phyloP scores from a whole-genome alignment of 2,329 filamentous ascomycete species.

The Paecilomyces sp. region DNA sequence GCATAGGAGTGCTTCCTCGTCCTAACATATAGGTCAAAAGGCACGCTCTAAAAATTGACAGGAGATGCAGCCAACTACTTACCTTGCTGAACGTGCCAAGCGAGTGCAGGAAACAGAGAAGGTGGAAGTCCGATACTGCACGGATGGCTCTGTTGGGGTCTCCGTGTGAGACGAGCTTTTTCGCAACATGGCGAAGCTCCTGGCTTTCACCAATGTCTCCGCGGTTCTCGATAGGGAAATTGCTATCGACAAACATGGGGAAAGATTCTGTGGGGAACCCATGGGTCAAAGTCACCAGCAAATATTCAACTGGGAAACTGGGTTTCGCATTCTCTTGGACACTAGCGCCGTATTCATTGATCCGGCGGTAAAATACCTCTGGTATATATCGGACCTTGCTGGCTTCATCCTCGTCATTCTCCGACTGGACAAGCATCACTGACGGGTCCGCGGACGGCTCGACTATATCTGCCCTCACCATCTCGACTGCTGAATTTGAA shows the following conservation, averaged over 20 bases:
- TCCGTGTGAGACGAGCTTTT: conserved; percentile 61
- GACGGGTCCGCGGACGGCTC: conserved; percentile 90
- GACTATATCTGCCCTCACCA: conserved; percentile 90
- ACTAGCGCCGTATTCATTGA: conserved; percentile 94
- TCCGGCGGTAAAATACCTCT: conserved; percentile 90
- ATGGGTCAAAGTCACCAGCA: conserved; percentile 91
- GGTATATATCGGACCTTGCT: conserved; percentile 82
- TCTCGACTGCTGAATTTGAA: conserved; percentile 91
- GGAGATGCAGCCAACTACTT: conserved; percentile 22
- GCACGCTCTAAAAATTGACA: background rate
- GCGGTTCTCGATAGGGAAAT: conserved; percentile 88
- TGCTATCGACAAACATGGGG: conserved; percentile 63
- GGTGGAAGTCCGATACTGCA: conserved; percentile 84
- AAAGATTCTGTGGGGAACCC: conserved; percentile 80
- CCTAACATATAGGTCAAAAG: conserved; percentile 45
- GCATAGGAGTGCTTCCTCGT: conserved; percentile 81
- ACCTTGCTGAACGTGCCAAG: conserved; percentile 83
- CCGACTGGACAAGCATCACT: conserved; percentile 89
- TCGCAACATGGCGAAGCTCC: conserved; percentile 62
- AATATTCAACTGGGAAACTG: conserved; percentile 90
- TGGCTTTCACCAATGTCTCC: conserved; percentile 80
- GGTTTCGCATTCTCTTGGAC: conserved; percentile 97
- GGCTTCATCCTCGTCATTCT: conserved; percentile 67
- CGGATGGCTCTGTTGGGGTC: conserved; percentile 56
- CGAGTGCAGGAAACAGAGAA: conserved; percentile 77